phyloP scores from a whole-genome alignment of 441 rosid genomes.

The Syzygium malaccense region DNA sequence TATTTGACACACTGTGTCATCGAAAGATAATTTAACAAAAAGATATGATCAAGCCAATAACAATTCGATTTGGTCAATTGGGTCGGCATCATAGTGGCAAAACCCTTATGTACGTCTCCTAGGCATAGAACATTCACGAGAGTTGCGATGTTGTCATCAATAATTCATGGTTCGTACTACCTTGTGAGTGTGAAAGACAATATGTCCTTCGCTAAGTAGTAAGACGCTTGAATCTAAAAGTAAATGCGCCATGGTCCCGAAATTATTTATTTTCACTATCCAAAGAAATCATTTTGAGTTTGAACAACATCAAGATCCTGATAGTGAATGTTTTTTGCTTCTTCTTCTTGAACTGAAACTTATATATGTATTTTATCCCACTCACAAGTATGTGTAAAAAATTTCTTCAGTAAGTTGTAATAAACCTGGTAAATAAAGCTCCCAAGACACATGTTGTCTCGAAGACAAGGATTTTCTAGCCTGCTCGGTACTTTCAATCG shows the following conservation, averaged over 20 bases:
- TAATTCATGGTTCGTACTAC: neutral
- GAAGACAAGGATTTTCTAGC: neutral
- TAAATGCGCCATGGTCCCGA: rapidly evolving
- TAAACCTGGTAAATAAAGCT: neutral
- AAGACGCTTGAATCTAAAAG: neutral
- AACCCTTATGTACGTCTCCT: neutral
- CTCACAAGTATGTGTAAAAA: neutral
- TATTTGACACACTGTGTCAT: neutral
- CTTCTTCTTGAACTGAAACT: neutral
- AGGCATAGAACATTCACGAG: neutral
- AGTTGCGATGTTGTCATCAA: neutral
- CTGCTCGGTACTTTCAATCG: neutral
- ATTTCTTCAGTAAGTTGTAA: neutral
- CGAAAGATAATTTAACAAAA: neutral
- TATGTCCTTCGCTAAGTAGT: rapidly evolving
- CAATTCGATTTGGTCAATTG: neutral
- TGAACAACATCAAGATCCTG: neutral
- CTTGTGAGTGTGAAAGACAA: neutral
- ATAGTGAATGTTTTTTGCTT: neutral
- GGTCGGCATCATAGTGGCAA: neutral
- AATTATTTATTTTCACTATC: neutral
- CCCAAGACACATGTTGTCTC: neutral
- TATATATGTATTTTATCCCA: neutral
- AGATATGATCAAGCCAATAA: neutral
- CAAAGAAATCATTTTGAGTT: neutral